Base-by-base conservation (phyloP, 495 filamentous ascomycete genomes). In the Pseudevernia furfuracea region DNA sequence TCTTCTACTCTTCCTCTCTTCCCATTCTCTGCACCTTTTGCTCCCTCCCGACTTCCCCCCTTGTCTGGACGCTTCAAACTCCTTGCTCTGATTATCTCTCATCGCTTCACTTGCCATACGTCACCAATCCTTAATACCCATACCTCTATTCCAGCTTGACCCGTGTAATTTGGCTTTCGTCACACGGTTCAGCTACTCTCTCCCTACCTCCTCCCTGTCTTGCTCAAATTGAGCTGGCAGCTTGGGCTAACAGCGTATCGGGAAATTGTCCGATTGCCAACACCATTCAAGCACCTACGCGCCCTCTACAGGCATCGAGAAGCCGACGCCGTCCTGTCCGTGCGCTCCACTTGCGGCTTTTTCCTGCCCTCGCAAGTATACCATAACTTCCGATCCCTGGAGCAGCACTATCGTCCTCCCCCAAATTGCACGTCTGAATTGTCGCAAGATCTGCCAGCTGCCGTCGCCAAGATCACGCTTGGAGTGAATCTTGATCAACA, bases 401-500 rank as follows among this genome's bases (percentile, higher is more conserved):
- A 30, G 32, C 36, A 43, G 43, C n/a, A 48, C 46, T 41, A 38
- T 19, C 56, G 21, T 19, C 43, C 46, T 39, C 37, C 21, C 8
- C 44, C 43, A 39, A 52, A 38, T 32, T n/a, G 48, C 28, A 39
- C 15, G 12, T 59, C 62, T 52, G 34, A 63, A 53, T 59, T 53
- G 46, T 64, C 57, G 57, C 28, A 46, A 53, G 56, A 59, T 21
- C 55, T 39, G 12, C 57, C 34, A 58, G 28, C 34, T 41, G 57
- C 57, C 21, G 52, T 55, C 30, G 52, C 52, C 52, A 59, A 59
- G 25, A 25, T 8, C 21, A 59, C 39, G 39, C 57, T 59, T 41
- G 15, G 32, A 34, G 37, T 39, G 41, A 64, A 12, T 48, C 4
- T 28, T 36, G 28, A 37, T 68, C 75, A 75, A 81, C 64, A 96